Percentiles rank a stretch among this genome's conserved stretches.
Conservation (phyloP, 108 stramenopile genomes). For the Cyclotella choctawhatcheeana region DNA sequence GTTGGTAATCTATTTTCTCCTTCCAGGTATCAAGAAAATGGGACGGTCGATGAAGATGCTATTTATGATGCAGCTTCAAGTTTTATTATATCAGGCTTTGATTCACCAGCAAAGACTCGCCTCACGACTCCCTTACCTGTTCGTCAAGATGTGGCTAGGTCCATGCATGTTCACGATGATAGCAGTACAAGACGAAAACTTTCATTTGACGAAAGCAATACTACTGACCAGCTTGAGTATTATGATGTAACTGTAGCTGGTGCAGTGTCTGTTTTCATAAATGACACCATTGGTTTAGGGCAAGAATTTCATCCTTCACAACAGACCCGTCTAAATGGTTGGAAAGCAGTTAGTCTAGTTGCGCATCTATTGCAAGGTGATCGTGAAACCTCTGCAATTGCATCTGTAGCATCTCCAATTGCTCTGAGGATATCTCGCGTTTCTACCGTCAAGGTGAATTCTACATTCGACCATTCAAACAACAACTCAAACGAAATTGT, state of each 20-base stretch:
- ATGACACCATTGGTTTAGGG: slow-evolving; percentile 18
- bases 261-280: slow-evolving; percentile 35
- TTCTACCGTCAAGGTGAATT: slow-evolving; percentile 21
- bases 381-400: slow-evolving; percentile 33
- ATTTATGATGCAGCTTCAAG: slow-evolving; percentile 51
- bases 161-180: not conserved
- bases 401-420: slow-evolving; percentile 35
- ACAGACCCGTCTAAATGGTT: slow-evolving; percentile 2
- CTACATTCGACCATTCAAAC: not conserved
- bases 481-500: not conserved
- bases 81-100: slow-evolving; percentile 53
- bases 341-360: slow-evolving; percentile 30
- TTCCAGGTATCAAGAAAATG: not conserved
- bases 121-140: slow-evolving; percentile 3
- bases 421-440: slow-evolving; percentile 28
- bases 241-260: slow-evolving; percentile 34
- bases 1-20: slow-evolving; percentile 16
- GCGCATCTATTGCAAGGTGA: slow-evolving; percentile 50
- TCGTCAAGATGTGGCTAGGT: slow-evolving; percentile 10
- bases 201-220: not conserved
- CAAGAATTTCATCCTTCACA: not conserved
- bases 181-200: not conserved
- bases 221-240: not conserved
- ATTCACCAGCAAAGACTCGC: slow-evolving; percentile 9
- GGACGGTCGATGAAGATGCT: slow-evolving; percentile 40